A percentile compares a stretch with the other conserved stretches of the same genome.
These are phyloP conservation scores for Cenchrus americanus DNA, from an alignment of 176 grass and related monocot genomes.

Conservation along the genomic window DNA sequence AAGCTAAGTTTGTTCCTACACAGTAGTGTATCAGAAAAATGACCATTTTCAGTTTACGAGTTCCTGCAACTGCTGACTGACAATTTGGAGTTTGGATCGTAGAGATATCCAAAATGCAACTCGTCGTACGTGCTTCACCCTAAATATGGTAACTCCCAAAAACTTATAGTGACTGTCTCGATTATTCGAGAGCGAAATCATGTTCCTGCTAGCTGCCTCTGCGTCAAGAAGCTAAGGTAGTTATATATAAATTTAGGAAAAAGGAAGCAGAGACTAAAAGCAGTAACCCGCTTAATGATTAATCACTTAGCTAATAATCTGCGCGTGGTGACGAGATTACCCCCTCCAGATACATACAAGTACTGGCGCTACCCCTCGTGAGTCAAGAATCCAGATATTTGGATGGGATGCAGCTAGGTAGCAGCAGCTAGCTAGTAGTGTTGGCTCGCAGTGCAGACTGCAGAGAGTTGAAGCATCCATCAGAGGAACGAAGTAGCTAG, in stretches of 20 bases:
- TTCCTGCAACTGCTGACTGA: too few species aligned
- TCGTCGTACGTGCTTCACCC: too few species aligned
- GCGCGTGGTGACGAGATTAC: neutral
- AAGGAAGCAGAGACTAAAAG: neutral
- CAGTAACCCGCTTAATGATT: neutral
- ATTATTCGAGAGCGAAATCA: neutral
- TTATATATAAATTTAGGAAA: neutral
- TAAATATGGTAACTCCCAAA: too few species aligned
- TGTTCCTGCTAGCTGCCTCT: neutral
- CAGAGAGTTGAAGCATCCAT: neutral
- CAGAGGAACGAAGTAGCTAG: too few species aligned
- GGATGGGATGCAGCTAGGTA: neutral
- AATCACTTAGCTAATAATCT: neutral
- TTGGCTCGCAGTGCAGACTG: neutral
- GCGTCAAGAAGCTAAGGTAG: neutral
- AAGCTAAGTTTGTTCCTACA: too few species aligned
- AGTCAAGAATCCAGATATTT: conserved; percentile 50
- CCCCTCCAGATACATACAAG: conserved; percentile 29
- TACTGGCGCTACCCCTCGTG: conserved; percentile 12
- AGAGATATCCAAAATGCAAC: too few species aligned
- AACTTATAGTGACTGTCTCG: too few species aligned
- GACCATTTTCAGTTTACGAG: too few species aligned
- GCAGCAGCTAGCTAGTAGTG: neutral
- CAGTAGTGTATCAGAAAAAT: too few species aligned
- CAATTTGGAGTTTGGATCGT: too few species aligned